phyloP scores from a whole-genome alignment of 2,329 filamentous ascomycete genomes.

The Cercospora sp. region DNA sequence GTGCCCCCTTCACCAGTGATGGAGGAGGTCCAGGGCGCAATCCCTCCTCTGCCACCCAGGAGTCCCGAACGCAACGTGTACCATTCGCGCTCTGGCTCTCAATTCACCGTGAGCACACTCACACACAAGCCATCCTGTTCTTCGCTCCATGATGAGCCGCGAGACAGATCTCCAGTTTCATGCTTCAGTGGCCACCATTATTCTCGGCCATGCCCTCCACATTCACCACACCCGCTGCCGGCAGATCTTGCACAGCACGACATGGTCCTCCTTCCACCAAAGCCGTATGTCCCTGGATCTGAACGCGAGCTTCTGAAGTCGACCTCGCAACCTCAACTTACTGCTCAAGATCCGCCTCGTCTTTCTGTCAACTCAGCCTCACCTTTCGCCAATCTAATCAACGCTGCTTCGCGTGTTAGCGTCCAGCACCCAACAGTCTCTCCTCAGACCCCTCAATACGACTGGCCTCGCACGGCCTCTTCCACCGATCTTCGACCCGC shows the following conservation, averaged over 20 bases:
- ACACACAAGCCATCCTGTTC: slow-evolving; percentile 21
- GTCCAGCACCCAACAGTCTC: not conserved
- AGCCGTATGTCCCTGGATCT: not conserved
- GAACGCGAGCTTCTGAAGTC: not conserved
- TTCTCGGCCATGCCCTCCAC: not conserved
- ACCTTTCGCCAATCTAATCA: slow-evolving; percentile 20
- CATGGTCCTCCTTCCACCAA: not conserved
- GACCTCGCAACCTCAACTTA: not conserved
- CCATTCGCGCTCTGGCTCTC: slow-evolving; percentile 19
- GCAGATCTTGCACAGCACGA: slow-evolving; percentile 5
- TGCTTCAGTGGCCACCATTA: slow-evolving; percentile 1
- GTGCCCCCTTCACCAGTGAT: slow-evolving; percentile 25
- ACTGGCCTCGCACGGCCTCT: not conserved
- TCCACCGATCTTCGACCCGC: not conserved
- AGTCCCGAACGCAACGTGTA: slow-evolving; percentile 24
- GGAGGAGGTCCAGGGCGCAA: slow-evolving; percentile 23
- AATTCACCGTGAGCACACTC: slow-evolving; percentile 16
- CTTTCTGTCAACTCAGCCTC: slow-evolving; percentile 3
- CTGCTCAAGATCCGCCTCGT: not conserved
- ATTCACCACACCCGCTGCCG: not conserved
- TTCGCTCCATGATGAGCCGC: slow-evolving; percentile 20
- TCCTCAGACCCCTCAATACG: not conserved
- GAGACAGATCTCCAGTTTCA: slow-evolving; percentile 24
- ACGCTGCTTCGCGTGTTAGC: slow-evolving; percentile 4
- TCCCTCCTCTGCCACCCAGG: slow-evolving; percentile 24